Conservation (phyloP, 495 filamentous ascomycete species). For the Lichina pygmaea region DNA sequence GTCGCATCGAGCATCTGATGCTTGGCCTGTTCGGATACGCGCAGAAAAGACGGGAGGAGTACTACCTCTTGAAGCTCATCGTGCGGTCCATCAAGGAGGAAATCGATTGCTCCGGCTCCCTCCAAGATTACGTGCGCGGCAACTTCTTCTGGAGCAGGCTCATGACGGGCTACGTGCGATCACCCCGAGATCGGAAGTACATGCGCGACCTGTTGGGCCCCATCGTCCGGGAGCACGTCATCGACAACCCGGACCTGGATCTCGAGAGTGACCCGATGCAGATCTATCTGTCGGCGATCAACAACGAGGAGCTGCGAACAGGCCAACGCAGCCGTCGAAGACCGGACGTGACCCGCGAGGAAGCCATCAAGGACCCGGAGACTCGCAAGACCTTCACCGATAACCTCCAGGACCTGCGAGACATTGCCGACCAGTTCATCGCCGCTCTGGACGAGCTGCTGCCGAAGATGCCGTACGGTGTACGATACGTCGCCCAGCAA, state of each 20-base stretch:
- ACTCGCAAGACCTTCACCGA: conserved; percentile 78
- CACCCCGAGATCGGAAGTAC: conserved; percentile 78
- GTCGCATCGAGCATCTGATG: conserved; percentile 71
- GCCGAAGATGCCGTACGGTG: conserved; percentile 74
- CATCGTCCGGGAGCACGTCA: conserved; percentile 62
- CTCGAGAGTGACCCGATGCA: conserved; percentile 94
- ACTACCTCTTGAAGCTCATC: conserved; percentile 82
- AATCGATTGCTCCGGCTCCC: conserved; percentile 38
- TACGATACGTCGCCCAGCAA: conserved; percentile 70
- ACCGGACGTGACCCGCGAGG: conserved; percentile 61
- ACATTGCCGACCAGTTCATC: conserved; percentile 80
- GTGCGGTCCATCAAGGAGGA: conserved; percentile 63
- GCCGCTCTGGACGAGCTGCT: conserved; percentile 52
- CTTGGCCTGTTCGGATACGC: conserved; percentile 96
- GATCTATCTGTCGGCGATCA: conserved; percentile 83
- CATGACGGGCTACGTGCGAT: conserved; percentile 66
- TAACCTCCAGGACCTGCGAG: conserved; percentile 74
- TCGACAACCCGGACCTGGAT: conserved; percentile 73
- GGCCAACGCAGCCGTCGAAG: conserved; percentile 54
- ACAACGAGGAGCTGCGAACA: conserved; percentile 86
- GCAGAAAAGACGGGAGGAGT: conserved; percentile 88
- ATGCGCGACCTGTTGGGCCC: conserved; percentile 61
- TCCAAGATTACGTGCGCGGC: conserved; percentile 69
- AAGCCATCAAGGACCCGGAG: conserved; percentile 81
- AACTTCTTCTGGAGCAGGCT: conserved; percentile 86